A percentile compares a stretch with the other conserved stretches of the same genome.
These are phyloP conservation scores for Nepenthes gracilis DNA, from an alignment of 148 eudicot species.

Conservation along the genomic window DNA sequence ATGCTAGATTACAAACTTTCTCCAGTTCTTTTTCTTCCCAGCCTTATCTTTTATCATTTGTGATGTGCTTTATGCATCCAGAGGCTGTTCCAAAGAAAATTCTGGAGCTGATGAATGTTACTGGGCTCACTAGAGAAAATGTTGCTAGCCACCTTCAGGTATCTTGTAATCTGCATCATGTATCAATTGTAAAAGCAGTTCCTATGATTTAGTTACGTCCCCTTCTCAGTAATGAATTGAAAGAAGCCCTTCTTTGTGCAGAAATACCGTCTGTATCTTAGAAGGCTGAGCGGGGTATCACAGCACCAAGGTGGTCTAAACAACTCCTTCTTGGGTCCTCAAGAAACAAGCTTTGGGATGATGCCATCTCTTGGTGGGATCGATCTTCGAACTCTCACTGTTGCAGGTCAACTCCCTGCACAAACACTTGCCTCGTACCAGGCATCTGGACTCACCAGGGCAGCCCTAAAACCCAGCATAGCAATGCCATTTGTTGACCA, in stretches of 20 bases:
- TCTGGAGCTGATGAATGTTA: conserved; percentile 92
- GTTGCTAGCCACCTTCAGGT: conserved; percentile 99
- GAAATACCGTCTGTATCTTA: conserved; percentile 83
- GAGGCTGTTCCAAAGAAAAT: conserved; percentile 99
- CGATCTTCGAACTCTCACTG: conserved; percentile 70
- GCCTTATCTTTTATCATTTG: neutral
- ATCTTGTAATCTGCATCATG: neutral
- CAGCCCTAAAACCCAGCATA: conserved; percentile 38
- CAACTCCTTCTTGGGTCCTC: conserved; percentile 43
- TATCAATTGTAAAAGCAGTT: conserved; percentile 1
- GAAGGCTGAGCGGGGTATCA: conserved; percentile 30
- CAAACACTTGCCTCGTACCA: conserved; percentile 45
- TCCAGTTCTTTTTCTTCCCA: neutral
- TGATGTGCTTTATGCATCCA: conserved; percentile 16
- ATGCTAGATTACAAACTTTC: neutral
- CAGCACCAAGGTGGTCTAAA: conserved; percentile 59
- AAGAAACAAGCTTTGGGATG: conserved; percentile 36
- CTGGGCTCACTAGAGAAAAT: conserved; percentile 92
- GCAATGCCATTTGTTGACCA: conserved; percentile 61
- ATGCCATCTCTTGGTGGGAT: conserved; percentile 49
- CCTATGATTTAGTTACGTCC: neutral
- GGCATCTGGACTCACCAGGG: conserved; percentile 40
- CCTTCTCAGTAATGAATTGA: neutral
- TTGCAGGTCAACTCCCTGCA: conserved; percentile 45
- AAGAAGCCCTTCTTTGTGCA: conserved; percentile 9